These are phyloP conservation scores for Ganoderma meredithae DNA, from an alignment of 1,284 basidiomycete species.

Conservation along the genomic window DNA sequence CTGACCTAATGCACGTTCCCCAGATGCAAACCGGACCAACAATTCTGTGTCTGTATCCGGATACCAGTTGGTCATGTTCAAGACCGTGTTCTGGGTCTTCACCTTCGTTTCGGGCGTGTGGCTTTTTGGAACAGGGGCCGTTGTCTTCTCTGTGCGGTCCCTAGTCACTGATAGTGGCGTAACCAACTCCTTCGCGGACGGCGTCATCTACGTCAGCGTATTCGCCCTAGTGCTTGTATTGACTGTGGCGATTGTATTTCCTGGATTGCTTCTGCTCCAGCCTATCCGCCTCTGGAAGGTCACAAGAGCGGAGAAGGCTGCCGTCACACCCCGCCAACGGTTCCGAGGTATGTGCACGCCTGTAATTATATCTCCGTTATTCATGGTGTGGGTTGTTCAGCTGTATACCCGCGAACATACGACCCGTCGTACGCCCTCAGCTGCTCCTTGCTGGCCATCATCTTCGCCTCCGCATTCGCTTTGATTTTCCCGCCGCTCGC, in stretches of 20 bases:
- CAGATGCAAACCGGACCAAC: conserved; percentile 58
- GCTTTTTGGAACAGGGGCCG: conserved; percentile 69
- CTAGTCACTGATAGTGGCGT: conserved; percentile 53
- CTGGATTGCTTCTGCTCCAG: conserved; percentile 75
- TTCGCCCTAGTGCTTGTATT: conserved; percentile 69
- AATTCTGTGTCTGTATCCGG: conserved; percentile 69
- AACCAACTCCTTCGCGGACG: conserved; percentile 65
- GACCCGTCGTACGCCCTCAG: conserved; percentile 71
- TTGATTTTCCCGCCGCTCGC: conserved; percentile 81
- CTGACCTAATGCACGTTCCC: background rate
- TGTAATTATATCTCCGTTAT: background rate
- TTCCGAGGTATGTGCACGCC: conserved; percentile 66
- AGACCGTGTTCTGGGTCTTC: conserved; percentile 72
- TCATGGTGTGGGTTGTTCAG: conserved; percentile 45
- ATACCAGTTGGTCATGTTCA: conserved; percentile 67
- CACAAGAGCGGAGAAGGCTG: conserved; percentile 58
- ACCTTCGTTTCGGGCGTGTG: conserved; percentile 62
- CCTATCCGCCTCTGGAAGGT: conserved; percentile 67
- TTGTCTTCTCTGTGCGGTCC: conserved; percentile 70
- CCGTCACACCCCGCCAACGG: conserved; percentile 78
- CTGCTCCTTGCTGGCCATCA: conserved; percentile 70
- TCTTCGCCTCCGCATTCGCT: conserved; percentile 75
- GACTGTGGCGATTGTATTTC: conserved; percentile 74
- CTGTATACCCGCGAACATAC: conserved; percentile 75
- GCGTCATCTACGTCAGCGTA: conserved; percentile 73